Conservation (phyloP, 768 basidiomycete genomes). For the Psilocybe subaeruginosa region DNA sequence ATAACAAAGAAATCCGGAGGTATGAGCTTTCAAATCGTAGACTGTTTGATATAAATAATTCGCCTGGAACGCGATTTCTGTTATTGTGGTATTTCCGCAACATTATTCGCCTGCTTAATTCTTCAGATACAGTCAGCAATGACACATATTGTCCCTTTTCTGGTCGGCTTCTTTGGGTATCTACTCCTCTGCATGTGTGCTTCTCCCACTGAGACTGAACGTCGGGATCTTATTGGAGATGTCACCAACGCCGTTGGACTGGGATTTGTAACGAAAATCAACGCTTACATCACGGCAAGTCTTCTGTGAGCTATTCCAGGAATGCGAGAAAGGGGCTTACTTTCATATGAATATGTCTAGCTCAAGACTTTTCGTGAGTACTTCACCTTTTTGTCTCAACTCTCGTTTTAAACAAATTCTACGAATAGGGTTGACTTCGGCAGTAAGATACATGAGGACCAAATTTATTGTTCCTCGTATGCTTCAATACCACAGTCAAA, state of each 20-base stretch:
- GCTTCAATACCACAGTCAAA: constrained; percentile 25
- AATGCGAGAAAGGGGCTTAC: not conserved
- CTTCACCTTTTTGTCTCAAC: too few relatives aligned
- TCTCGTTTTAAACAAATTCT: too few relatives aligned
- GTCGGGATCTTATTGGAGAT: constrained; percentile 31
- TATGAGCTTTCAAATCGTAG: too few relatives aligned
- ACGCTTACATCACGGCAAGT: constrained; percentile 38
- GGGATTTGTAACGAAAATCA: constrained; percentile 38
- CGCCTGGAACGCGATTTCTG: not conserved
- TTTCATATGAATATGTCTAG: too few relatives aligned
- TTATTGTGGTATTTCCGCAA: not conserved
- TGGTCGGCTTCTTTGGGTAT: constrained; percentile 28
- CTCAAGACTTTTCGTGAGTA: too few relatives aligned
- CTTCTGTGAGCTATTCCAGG: not conserved
- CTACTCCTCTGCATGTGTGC: constrained; percentile 29
- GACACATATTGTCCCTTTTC: constrained; percentile 16
- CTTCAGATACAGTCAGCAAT: not conserved
- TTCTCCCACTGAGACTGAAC: constrained; percentile 22
- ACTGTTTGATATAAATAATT: constrained; percentile 8
- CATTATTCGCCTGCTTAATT: not conserved
- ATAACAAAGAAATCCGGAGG: too few relatives aligned
- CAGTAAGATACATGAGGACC: constrained; percentile 18
- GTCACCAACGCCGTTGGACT: constrained; percentile 35
- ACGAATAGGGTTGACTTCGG: constrained; percentile 31
- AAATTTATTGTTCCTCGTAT: too few relatives aligned